Evolutionary conservation across 2,329 filamentous ascomycete species (phyloP).

Genomic region (Aspergillus ochraceus): DNA sequence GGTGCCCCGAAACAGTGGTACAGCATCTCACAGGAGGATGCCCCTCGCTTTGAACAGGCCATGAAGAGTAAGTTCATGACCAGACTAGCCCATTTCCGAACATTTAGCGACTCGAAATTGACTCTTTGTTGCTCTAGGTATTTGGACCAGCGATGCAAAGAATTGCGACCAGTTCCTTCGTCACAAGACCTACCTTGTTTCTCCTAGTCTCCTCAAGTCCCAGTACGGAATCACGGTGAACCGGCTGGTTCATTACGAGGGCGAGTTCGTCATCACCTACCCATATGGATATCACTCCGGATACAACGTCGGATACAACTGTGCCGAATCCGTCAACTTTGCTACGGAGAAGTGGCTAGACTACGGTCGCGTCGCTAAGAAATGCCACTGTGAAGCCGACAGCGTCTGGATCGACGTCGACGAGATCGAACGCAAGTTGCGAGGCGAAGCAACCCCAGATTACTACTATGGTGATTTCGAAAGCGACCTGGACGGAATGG

Average conservation of each 20-base stretch:
- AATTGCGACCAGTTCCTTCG: slow-evolving; percentile 93
- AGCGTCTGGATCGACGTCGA: slow-evolving; percentile 98
- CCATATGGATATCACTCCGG: slow-evolving; percentile 98
- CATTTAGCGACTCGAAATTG: slow-evolving; percentile 5
- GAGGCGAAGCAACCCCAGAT: slow-evolving; percentile 70
- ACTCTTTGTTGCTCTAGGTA: slow-evolving; percentile 40
- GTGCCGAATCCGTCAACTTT: slow-evolving; percentile 98
- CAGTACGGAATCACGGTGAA: slow-evolving; percentile 96
- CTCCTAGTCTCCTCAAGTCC: slow-evolving; percentile 79
- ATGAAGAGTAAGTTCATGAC: slow-evolving; percentile 69
- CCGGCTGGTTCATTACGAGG: slow-evolving; percentile 90
- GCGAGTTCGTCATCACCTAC: slow-evolving; percentile 97
- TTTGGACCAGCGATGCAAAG: slow-evolving; percentile 94
- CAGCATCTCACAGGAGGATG: slow-evolving; percentile 95
- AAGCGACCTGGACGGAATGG: slow-evolving; percentile 64
- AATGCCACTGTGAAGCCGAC: slow-evolving; percentile 94
- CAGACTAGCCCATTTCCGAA: not conserved
- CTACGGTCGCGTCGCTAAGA: slow-evolving; percentile 92
- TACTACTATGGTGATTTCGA: slow-evolving; percentile 54
- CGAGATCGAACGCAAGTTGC: slow-evolving; percentile 90
- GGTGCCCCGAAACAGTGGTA: slow-evolving; percentile 99
- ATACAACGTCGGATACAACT: slow-evolving; percentile 97
- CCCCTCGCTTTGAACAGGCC: slow-evolving; percentile 84
- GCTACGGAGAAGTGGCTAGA: slow-evolving; percentile 93
- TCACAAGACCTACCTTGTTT: slow-evolving; percentile 97